These are phyloP conservation scores for Cordyceps militaris DNA, from an alignment of 2,329 filamentous ascomycete species.

Conservation along the genomic window DNA sequence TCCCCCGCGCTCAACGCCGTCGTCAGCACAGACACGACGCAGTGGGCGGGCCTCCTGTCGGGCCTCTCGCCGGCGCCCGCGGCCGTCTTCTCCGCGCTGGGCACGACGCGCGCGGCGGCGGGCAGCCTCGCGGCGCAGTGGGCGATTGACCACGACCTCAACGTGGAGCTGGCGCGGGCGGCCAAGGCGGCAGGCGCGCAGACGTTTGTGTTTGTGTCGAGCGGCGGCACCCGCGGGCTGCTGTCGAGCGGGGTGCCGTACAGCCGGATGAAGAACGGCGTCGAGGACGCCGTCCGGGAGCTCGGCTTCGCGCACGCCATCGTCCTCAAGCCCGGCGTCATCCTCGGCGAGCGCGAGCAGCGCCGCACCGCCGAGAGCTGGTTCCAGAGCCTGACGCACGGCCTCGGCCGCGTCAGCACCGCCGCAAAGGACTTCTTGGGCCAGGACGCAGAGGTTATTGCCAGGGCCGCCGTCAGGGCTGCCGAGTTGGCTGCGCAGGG, in stretches of 20 bases:
- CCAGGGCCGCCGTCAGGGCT: slow-evolving; percentile 56
- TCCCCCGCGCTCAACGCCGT: slow-evolving; percentile 49
- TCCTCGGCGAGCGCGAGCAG: slow-evolving; percentile 63
- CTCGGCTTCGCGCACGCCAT: slow-evolving; percentile 72
- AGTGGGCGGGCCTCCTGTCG: slow-evolving; percentile 59
- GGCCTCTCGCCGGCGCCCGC: slow-evolving; percentile 48
- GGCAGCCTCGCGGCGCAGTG: slow-evolving; percentile 74
- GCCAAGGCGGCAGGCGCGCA: slow-evolving; percentile 66
- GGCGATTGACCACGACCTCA: slow-evolving; percentile 83
- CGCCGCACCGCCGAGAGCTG: slow-evolving; percentile 51
- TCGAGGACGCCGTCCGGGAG: slow-evolving; percentile 69
- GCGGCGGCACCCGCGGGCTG: slow-evolving; percentile 39
- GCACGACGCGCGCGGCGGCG: slow-evolving; percentile 68
- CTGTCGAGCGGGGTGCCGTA: slow-evolving; percentile 38
- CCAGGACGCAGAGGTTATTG: slow-evolving; percentile 70
- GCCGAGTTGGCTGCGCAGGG: slow-evolving; percentile 50
- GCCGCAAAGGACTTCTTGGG: slow-evolving; percentile 58
- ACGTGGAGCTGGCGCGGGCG: slow-evolving; percentile 67
- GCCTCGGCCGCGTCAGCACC: slow-evolving; percentile 46
- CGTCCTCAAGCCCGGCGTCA: slow-evolving; percentile 66
- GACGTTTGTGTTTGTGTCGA: slow-evolving; percentile 72
- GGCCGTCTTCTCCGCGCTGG: slow-evolving; percentile 70
- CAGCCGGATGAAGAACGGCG: slow-evolving; percentile 74
- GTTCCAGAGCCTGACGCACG: slow-evolving; percentile 47
- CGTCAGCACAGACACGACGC: slow-evolving; percentile 57